Evolutionary conservation across 257 asterid genomes (phyloP).

Genomic region (Scutellaria minor): DNA sequence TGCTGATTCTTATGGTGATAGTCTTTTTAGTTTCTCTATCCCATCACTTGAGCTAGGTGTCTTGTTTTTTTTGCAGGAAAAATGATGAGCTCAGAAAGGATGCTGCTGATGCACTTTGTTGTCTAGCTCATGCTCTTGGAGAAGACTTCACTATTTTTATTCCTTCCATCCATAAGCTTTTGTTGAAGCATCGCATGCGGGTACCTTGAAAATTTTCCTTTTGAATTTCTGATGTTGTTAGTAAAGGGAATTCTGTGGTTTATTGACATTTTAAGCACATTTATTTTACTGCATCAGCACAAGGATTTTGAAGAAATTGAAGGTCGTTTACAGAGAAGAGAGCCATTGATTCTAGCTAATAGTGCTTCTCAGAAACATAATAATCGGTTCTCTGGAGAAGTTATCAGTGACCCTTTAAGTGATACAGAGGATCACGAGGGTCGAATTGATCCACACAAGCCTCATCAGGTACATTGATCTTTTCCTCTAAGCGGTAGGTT

Average conservation of each 20-base stretch:
- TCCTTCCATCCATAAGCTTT: slow-evolving; percentile 89
- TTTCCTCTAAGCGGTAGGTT: slow-evolving; percentile 23
- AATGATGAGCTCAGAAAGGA: slow-evolving; percentile 91
- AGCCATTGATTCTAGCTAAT: slow-evolving; percentile 72
- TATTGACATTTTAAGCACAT: slow-evolving; percentile 17
- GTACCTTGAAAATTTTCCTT: slow-evolving; percentile 44
- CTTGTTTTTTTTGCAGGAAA: slow-evolving; percentile 60
- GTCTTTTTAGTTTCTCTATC: slow-evolving; percentile 20
- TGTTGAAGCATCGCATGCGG: slow-evolving; percentile 81
- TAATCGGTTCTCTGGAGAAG: slow-evolving; percentile 76
- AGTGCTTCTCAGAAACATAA: slow-evolving; percentile 66
- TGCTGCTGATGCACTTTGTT: slow-evolving; percentile 91
- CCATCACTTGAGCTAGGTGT: slow-evolving; percentile 27
- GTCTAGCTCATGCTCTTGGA: slow-evolving; percentile 97
- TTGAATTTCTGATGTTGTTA: slow-evolving; percentile 21
- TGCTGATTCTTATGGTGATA: slow-evolving; percentile 27
- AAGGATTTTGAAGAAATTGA: slow-evolving; percentile 93
- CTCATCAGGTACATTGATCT: slow-evolving; percentile 70
- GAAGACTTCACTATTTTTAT: slow-evolving; percentile 92
- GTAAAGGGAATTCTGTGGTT: slow-evolving; percentile 21
- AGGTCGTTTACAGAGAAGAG: slow-evolving; percentile 72
- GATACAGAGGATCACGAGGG: slow-evolving; percentile 77
- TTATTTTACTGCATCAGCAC: slow-evolving; percentile 62
- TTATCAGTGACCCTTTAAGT: slow-evolving; percentile 94
- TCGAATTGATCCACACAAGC: slow-evolving; percentile 67